Percentiles rank a stretch among this genome's conserved stretches.
Conservation (phyloP, 805 yeast species). For the Ogataea parapolymorpha region DNA sequence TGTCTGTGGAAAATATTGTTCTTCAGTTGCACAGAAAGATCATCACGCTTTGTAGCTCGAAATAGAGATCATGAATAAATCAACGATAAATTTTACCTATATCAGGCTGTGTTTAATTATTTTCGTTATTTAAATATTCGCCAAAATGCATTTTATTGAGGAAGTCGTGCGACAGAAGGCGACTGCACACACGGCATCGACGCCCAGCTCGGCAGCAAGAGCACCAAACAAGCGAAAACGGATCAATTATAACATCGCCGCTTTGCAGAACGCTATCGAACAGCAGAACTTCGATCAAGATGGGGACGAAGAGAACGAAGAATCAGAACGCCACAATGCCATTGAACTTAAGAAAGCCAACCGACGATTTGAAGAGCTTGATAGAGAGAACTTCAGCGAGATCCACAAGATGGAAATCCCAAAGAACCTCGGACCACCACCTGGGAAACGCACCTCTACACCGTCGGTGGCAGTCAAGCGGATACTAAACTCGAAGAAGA, state of each 20-base stretch:
- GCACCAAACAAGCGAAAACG: conserved; percentile 25
- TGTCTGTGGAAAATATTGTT: conserved; percentile 17
- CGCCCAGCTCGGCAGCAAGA: conserved; percentile 10
- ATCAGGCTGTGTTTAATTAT: not conserved
- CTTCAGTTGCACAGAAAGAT: conserved; percentile 18
- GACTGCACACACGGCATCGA: conserved; percentile 1
- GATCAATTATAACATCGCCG: conserved; percentile 33
- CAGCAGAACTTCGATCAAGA: conserved; percentile 30
- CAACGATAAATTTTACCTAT: too few relatives aligned
- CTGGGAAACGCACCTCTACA: conserved; percentile 17
- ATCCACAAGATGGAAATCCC: conserved; percentile 38
- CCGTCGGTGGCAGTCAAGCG: conserved; percentile 37
- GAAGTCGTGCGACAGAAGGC: conserved; percentile 8
- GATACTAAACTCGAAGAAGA: conserved; percentile 38
- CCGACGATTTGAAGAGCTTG: conserved; percentile 40
- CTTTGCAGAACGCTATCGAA: conserved; percentile 28
- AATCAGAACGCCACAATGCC: conserved; percentile 24
- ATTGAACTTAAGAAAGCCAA: conserved; percentile 35
- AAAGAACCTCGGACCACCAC: conserved; percentile 22
- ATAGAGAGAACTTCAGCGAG: conserved; percentile 43
- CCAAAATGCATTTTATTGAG: conserved; percentile 8
- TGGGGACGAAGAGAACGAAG: conserved; percentile 29
- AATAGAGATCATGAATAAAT: not conserved
- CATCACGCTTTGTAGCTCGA: conserved; percentile 5
- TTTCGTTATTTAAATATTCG: not conserved